Evolutionary conservation across 257 asterid species (phyloP).

Genomic region (Cynanchum wilfordii): DNA sequence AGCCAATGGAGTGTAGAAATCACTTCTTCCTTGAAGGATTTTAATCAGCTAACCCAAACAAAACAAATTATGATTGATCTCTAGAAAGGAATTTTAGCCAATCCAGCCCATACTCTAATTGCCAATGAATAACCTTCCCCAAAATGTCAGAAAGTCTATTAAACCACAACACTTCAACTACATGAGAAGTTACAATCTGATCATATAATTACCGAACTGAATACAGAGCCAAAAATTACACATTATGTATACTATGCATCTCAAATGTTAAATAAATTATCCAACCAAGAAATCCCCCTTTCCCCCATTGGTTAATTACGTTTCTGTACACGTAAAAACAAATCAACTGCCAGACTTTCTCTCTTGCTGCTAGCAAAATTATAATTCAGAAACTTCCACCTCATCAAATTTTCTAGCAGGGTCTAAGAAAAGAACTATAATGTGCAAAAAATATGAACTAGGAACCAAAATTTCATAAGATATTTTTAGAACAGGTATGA

Average conservation of each 20-base stretch:
- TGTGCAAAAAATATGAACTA: background rate
- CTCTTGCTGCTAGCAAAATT: background rate
- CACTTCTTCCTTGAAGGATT: background rate
- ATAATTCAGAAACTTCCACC: background rate
- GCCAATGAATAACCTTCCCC: background rate
- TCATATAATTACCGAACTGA: background rate
- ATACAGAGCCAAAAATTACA: background rate
- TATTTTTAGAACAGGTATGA: background rate
- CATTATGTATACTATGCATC: background rate
- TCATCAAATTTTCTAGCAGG: background rate
- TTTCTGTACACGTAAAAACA: background rate
- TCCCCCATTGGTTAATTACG: background rate
- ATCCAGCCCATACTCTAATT: background rate
- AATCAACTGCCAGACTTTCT: background rate
- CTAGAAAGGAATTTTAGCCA: background rate
- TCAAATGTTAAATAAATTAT: background rate
- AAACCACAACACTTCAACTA: background rate
- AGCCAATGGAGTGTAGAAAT: background rate
- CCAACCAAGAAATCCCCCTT: background rate
- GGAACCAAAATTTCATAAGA: background rate
- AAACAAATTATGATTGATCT: background rate
- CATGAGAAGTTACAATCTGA: background rate
- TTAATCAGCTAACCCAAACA: background rate
- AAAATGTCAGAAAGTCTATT: background rate
- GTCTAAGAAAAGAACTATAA: background rate